Base-by-base conservation (phyloP, 2,329 filamentous ascomycete genomes). In the Emmonsia crescens region DNA sequence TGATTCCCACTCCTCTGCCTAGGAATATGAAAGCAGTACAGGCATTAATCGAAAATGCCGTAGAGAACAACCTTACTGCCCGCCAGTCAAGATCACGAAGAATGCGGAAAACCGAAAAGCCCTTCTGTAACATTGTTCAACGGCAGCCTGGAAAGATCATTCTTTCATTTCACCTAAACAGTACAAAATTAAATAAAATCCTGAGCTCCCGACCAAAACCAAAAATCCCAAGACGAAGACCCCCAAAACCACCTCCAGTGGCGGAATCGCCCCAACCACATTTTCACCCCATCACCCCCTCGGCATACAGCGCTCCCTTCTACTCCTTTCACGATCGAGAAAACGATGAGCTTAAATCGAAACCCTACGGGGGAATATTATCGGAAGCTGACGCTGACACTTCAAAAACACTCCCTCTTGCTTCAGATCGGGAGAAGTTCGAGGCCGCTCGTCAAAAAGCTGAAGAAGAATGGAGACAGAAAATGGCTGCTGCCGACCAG, bases 311-410 rank as follows among this genome's bases (percentile, higher is more conserved):
- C 1, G 88, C 91, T 64, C 89, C 89, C 0, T 93, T 95, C 70
- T 93, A 93, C 68, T 89, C 89, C 0, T 92, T 96, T 66, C 88
- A 89, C 64, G 93, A 96, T 67, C 89, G 89, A 66, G 93, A 96
- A 68, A 85, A 85, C 21, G 92, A 96, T 63, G 92, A 97, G 69
- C 79, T 86, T 46, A 96, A 95, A 73, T 89, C 89, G 57, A 97
- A 96, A 72, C 94, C 94, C 0, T 99, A 97, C 66, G 94, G 94
- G 33, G 94, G 94, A 1, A 96, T 99, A 59, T 80, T 99, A 33
- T 89, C 84, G 0, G 93, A 97, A 73, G 81, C 82, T 0, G 93
- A 99, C 73, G 92, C 92, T 0, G 93, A 97, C 70, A 99, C 94
- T 0, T 86, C 89, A 1, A 89, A 89, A 69, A 97, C 94, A 0